phyloP scores from a whole-genome alignment of 2,329 filamentous ascomycete species.

The Alternaria tenuissima region DNA sequence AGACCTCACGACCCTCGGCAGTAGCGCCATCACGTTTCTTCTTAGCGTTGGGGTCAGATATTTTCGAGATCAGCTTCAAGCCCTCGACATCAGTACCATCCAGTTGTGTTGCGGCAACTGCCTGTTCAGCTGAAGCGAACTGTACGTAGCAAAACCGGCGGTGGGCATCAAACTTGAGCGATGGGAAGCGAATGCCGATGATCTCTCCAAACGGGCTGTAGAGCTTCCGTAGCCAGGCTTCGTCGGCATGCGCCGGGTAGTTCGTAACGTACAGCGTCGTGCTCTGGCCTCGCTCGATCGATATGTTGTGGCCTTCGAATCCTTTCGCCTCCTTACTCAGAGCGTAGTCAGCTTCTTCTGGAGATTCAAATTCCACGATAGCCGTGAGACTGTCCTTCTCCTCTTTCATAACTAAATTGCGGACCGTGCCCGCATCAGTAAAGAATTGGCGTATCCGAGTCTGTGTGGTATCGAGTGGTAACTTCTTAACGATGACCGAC shows the following conservation, averaged over 20 bases:
- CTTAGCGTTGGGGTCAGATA: slow-evolving; percentile 82
- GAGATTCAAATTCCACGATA: slow-evolving; percentile 82
- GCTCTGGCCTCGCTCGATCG: slow-evolving; percentile 76
- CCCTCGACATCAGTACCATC: slow-evolving; percentile 74
- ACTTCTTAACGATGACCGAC: slow-evolving; percentile 79
- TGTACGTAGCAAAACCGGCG: slow-evolving; percentile 96
- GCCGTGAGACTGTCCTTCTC: slow-evolving; percentile 72
- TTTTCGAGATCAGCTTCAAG: slow-evolving; percentile 76
- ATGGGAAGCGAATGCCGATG: slow-evolving; percentile 86
- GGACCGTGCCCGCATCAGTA: slow-evolving; percentile 85
- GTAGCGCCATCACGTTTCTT: slow-evolving; percentile 81
- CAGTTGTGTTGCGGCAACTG: slow-evolving; percentile 68
- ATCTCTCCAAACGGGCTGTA: slow-evolving; percentile 79
- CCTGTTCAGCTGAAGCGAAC: slow-evolving; percentile 67
- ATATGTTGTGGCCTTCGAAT: slow-evolving; percentile 75
- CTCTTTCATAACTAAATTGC: slow-evolving; percentile 73
- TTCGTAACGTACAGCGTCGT: slow-evolving; percentile 91
- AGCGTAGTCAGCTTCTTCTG: slow-evolving; percentile 82
- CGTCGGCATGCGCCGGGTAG: slow-evolving; percentile 80
- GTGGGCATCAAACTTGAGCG: slow-evolving; percentile 85
- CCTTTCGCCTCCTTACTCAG: slow-evolving; percentile 82
- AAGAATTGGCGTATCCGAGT: slow-evolving; percentile 88
- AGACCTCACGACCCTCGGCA: slow-evolving; percentile 87
- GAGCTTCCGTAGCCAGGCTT: slow-evolving; percentile 71
- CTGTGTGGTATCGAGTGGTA: slow-evolving; percentile 75